A percentile compares a stretch with the other conserved stretches of the same genome.
phyloP scores from a whole-genome alignment of 768 basidiomycete species.

The Mycena galopus region DNA sequence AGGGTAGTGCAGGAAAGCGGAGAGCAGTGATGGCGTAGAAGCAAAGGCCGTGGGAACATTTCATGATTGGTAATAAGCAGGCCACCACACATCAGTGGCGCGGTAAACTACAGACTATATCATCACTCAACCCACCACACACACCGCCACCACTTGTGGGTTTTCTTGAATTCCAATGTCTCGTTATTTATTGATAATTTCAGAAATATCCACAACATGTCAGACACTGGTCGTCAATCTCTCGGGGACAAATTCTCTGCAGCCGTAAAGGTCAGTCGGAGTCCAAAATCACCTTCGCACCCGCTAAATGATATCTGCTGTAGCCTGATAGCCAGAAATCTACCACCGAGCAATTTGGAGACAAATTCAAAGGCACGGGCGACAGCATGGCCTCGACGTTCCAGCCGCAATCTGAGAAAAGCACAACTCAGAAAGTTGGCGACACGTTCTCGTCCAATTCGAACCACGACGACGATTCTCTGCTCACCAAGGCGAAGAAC shows the following conservation, averaged over 20 bases:
- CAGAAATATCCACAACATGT: slow-evolving; percentile 52
- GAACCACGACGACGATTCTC: slow-evolving; percentile 60
- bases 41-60: too few species aligned
- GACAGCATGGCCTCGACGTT: slow-evolving; percentile 63
- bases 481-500: slow-evolving; percentile 67
- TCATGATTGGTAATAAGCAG: too few species aligned
- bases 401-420: slow-evolving; percentile 71
- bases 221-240: slow-evolving; percentile 69
- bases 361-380: slow-evolving; percentile 59
- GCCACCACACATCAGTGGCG: too few species aligned
- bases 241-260: slow-evolving; percentile 69
- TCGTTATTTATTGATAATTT: not conserved
- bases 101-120: too few species aligned
- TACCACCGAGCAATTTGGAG: slow-evolving; percentile 63
- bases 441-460: slow-evolving; percentile 63
- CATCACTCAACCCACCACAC: not conserved
- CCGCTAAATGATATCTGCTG: not conserved
- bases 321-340: slow-evolving; percentile 74
- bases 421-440: slow-evolving; percentile 60
- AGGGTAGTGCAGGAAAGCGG: too few species aligned
- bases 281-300: too few species aligned
- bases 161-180: not conserved
- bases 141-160: not conserved
- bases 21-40: too few species aligned
- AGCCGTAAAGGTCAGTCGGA: slow-evolving; percentile 59